phyloP scores from a whole-genome alignment of 2,329 filamentous ascomycete species.

The Stagonosporopsis cucurbitacearum region DNA sequence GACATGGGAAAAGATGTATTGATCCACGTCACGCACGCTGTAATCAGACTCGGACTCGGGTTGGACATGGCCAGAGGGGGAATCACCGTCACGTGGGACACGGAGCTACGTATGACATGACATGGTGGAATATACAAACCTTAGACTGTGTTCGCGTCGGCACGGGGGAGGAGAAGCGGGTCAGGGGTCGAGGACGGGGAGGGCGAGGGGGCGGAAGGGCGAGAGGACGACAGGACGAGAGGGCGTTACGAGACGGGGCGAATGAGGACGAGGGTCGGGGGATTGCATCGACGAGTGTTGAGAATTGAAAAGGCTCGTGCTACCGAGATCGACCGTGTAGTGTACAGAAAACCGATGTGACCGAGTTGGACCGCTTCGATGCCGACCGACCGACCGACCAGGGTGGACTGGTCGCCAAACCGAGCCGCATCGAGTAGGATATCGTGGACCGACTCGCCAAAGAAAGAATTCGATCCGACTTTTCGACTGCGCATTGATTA shows the following conservation, averaged over 20 bases:
- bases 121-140: conserved; percentile 22
- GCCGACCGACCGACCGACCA: conserved; percentile 43
- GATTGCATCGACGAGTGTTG: conserved; percentile 20
- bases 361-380: conserved; percentile 41
- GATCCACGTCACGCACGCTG: neutral
- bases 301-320: conserved; percentile 36
- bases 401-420: conserved; percentile 29
- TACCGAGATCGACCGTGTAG: conserved; percentile 46
- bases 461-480: conserved; percentile 41
- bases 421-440: conserved; percentile 43
- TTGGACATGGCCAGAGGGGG: neutral
- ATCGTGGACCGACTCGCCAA: conserved; percentile 47
- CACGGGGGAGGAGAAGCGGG: conserved; percentile 1
- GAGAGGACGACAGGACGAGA: too few species aligned
- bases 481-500: conserved; percentile 48
- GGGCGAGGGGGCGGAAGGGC: too few species aligned
- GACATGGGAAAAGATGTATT: neutral
- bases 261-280: conserved; percentile 20
- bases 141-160: conserved; percentile 10
- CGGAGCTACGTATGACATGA: conserved; percentile 8
- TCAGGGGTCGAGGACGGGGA: conserved; percentile 8
- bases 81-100: conserved; percentile 8
- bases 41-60: neutral
- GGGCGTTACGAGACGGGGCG: neutral
- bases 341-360: conserved; percentile 42